Conservation (phyloP, 2,329 filamentous ascomycete species). For the Colletotrichum shisoi region DNA sequence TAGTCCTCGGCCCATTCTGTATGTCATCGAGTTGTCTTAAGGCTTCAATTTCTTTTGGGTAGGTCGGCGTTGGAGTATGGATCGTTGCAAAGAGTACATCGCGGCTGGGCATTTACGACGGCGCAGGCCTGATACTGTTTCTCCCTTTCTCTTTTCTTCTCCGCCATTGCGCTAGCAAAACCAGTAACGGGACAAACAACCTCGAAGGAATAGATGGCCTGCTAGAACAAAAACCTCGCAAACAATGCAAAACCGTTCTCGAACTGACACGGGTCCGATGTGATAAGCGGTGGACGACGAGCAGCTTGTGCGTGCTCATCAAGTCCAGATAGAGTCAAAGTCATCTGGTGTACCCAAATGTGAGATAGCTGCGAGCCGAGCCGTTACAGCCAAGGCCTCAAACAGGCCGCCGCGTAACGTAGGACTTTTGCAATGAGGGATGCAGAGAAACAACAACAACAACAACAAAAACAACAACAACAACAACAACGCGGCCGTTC, state of each 20-base stretch:
- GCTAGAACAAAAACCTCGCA: conserved; percentile 17
- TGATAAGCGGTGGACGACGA: not conserved
- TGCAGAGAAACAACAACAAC: no score
- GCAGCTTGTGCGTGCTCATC: not conserved
- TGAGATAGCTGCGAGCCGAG: not conserved
- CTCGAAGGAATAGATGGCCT: conserved; percentile 16
- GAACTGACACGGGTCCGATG: not conserved
- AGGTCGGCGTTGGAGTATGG: conserved; percentile 33
- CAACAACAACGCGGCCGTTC: not conserved
- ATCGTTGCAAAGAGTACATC: conserved; percentile 24
- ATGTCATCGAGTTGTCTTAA: not conserved
- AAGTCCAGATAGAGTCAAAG: not conserved
- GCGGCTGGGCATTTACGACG: conserved; percentile 33
- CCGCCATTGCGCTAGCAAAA: conserved; percentile 1
- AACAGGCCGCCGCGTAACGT: not conserved
- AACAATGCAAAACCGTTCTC: not conserved
- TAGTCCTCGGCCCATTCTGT: conserved; percentile 18
- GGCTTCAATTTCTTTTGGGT: conserved; percentile 8
- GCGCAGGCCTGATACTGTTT: conserved; percentile 31
- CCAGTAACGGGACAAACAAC: not conserved
- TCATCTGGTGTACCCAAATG: not conserved
- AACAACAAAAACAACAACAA: no score
- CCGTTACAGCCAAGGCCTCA: not conserved
- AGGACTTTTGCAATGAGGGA: not conserved
- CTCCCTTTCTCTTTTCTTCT: not conserved